These are phyloP conservation scores for Neoascochyta sp. DNA, from an alignment of 2,329 filamentous ascomycete genomes.

Conservation along the genomic window DNA sequence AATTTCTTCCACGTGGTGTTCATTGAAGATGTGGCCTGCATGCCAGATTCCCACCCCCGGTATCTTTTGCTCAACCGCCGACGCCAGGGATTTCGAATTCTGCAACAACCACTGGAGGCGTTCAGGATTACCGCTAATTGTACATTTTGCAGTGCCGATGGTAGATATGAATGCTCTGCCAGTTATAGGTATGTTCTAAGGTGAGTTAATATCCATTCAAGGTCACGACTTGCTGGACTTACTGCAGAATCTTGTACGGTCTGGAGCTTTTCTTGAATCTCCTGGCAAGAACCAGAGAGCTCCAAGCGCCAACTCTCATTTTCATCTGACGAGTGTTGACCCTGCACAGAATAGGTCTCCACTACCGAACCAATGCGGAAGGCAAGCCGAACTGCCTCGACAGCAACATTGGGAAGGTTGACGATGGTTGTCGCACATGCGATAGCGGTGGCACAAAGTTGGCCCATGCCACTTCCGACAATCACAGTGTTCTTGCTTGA, in stretches of 20 bases:
- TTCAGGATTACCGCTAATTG: conserved; percentile 5
- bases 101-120: conserved; percentile 6
- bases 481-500: conserved; percentile 1
- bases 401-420: conserved; percentile 4
- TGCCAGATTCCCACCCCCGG: conserved; percentile 3
- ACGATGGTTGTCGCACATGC: conserved; percentile 4
- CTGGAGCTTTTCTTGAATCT: conserved; percentile 1
- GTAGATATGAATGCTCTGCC: conserved; percentile 2
- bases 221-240: not conserved
- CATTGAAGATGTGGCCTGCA: conserved; percentile 2
- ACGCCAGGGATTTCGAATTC: conserved; percentile 2
- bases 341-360: conserved; percentile 2
- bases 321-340: not conserved
- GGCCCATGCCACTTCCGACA: conserved; percentile 3
- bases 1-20: conserved; percentile 1
- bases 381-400: conserved; percentile 3
- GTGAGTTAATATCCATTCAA: not conserved
- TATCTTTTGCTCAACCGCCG: not conserved
- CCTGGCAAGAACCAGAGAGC: not conserved
- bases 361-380: conserved; percentile 4
- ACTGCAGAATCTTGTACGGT: conserved; percentile 2
- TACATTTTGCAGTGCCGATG: conserved; percentile 3
- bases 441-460: conserved; percentile 3
- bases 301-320: conserved; percentile 2
- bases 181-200: conserved; percentile 2